Conservation (phyloP, 2,329 filamentous ascomycete species). For the Apiospora phragmitis region DNA sequence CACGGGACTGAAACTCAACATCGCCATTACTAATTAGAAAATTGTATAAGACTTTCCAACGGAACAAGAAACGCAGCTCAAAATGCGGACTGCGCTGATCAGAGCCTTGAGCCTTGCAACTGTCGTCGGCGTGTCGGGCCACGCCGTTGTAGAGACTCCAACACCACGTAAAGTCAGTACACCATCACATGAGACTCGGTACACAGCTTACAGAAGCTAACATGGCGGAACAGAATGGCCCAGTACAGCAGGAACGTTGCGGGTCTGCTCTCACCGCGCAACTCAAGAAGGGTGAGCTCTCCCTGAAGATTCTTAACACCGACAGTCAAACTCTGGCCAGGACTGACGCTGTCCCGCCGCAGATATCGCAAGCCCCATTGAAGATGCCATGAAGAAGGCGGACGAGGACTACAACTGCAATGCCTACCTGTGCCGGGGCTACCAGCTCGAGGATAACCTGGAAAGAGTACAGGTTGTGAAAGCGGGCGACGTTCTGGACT, state of each 20-base stretch:
- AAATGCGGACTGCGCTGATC: background rate
- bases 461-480: conserved; percentile 27
- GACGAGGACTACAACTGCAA: conserved; percentile 28
- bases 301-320: too few species aligned
- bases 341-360: background rate
- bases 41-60: too few species aligned
- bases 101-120: background rate
- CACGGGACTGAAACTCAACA: background rate
- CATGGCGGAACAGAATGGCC: conserved; percentile 19
- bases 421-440: conserved; percentile 31
- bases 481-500: conserved; percentile 37
- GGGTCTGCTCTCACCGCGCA: conserved; percentile 22
- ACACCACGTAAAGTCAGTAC: background rate
- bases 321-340: background rate
- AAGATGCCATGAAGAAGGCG: conserved; percentile 25
- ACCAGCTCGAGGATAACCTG: conserved; percentile 32
- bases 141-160: background rate
- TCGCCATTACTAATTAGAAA: too few species aligned
- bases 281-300: conserved; percentile 21
- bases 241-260: conserved; percentile 24
- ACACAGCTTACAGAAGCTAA: background rate
- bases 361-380: conserved; percentile 29
- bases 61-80: background rate
- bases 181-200: too few species aligned
- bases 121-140: background rate